Percentiles rank a stretch among this genome's conserved stretches.
These are phyloP conservation scores for Globisporangium polare DNA, from an alignment of 352 stramenopile species.

Conservation along the genomic window DNA sequence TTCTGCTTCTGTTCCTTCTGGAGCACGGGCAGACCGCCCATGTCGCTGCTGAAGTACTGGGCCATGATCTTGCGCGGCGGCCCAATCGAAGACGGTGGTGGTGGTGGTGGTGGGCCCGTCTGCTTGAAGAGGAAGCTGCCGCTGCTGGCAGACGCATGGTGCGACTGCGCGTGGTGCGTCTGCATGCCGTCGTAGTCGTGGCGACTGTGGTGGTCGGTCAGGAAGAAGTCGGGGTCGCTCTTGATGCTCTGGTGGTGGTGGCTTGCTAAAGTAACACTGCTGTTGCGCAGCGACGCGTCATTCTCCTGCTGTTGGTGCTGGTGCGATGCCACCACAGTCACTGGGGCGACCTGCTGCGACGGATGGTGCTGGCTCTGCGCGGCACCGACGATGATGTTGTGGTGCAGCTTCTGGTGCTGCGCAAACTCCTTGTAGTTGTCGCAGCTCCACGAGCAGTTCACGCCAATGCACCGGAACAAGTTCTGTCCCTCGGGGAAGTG, in stretches of 20 bases:
- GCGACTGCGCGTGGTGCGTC: slow-evolving; percentile 17
- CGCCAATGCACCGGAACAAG: slow-evolving; percentile 65
- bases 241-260: slow-evolving; percentile 5
- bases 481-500: slow-evolving; percentile 79
- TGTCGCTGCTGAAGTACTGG: slow-evolving; percentile 30
- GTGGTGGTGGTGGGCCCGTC: slow-evolving; percentile 22
- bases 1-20: slow-evolving; percentile 35
- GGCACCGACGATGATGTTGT: slow-evolving; percentile 64
- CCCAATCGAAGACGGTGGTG: slow-evolving; percentile 3
- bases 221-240: slow-evolving; percentile 15
- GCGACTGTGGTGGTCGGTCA: slow-evolving; percentile 9
- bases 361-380: slow-evolving; percentile 15
- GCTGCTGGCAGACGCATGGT: slow-evolving; percentile 9
- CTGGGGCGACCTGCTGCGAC: background rate
- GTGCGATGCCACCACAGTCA: background rate
- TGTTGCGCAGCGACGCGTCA: slow-evolving; percentile 15
- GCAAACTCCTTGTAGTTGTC: slow-evolving; percentile 87
- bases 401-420: slow-evolving; percentile 70
- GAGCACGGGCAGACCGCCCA: slow-evolving; percentile 22
- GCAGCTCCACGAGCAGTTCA: slow-evolving; percentile 52
- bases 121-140: slow-evolving; percentile 42
- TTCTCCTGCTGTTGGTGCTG: slow-evolving; percentile 20
- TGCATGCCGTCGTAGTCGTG: slow-evolving; percentile 15
- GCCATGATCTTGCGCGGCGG: slow-evolving; percentile 39
- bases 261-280: background rate